Conservation (phyloP, 2,329 filamentous ascomycete genomes). For the Arthrocladium fulminans region DNA sequence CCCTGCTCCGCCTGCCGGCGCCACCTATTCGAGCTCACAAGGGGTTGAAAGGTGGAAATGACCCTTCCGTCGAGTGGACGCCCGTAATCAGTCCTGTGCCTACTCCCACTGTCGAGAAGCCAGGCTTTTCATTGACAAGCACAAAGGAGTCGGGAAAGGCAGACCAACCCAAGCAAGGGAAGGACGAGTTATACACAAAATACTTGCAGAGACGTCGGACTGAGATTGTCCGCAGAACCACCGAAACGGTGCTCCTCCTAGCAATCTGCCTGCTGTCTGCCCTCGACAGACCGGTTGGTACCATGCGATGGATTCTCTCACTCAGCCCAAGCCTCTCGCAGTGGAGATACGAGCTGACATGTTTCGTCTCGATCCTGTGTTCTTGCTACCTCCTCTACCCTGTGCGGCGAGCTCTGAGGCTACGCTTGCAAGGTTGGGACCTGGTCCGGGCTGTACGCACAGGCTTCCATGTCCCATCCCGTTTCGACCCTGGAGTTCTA, state of each 20-base stretch:
- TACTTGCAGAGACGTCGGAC: constrained; percentile 29
- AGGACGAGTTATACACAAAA: constrained; percentile 18
- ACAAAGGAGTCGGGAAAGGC: constrained; percentile 10
- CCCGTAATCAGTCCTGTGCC: constrained; percentile 17
- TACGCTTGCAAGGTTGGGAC: constrained; percentile 8
- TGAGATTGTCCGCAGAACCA: constrained; percentile 40
- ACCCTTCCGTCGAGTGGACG: constrained; percentile 18
- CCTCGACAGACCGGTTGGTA: not conserved
- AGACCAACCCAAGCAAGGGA: constrained; percentile 1
- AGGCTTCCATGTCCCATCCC: constrained; percentile 54
- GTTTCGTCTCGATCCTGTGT: not conserved
- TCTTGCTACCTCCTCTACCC: constrained; percentile 19
- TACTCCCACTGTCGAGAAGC: constrained; percentile 19
- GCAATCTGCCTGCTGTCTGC: constrained; percentile 39
- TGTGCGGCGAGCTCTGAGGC: constrained; percentile 17
- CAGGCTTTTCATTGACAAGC: constrained; percentile 10
- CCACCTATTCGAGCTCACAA: constrained; percentile 66
- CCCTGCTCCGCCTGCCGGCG: constrained; percentile 71
- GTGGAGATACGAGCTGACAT: constrained; percentile 2
- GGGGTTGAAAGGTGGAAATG: constrained; percentile 51
- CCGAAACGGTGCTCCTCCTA: constrained; percentile 48
- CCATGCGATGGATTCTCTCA: not conserved
- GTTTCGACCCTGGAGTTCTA: constrained; percentile 88
- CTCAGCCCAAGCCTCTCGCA: not conserved
- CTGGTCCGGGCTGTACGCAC: constrained; percentile 12